Evolutionary conservation across 2,329 filamentous ascomycete species (phyloP).

Genomic region (Pestalotiopsis sp.): DNA sequence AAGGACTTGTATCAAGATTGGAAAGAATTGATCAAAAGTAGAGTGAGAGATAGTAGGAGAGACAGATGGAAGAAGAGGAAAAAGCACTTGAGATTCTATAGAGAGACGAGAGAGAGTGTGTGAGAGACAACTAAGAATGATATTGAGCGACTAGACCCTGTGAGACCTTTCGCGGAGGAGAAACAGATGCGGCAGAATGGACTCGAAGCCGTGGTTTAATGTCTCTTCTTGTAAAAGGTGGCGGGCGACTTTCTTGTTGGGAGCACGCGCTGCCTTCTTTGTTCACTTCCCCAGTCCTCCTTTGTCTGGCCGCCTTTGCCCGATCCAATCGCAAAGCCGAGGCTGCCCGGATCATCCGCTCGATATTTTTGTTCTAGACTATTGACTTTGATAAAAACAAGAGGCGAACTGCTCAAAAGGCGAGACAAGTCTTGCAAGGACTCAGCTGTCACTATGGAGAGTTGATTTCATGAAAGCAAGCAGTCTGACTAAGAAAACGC

Average conservation of each 20-base stretch:
- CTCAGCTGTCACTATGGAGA: neutral
- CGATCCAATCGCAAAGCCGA: neutral
- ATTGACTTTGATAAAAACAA: neutral
- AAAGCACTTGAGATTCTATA: constrained; percentile 11
- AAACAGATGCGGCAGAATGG: constrained; percentile 1
- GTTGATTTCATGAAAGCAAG: neutral
- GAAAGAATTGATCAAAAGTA: neutral
- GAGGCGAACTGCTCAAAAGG: neutral
- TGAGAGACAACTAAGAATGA: constrained; percentile 8
- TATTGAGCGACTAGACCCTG: neutral
- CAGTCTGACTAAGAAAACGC: constrained; percentile 12
- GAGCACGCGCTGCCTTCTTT: neutral
- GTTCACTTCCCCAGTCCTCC: neutral
- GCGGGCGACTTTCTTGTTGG: neutral
- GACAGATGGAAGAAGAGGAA: neutral
- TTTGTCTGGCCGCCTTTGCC: neutral
- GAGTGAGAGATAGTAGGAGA: neutral
- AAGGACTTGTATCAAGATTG: neutral
- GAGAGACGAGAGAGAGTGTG: neutral
- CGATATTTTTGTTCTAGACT: constrained; percentile 8
- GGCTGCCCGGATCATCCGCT: neutral
- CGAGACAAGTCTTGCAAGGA: neutral
- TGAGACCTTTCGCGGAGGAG: neutral
- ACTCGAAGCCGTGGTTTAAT: constrained; percentile 4
- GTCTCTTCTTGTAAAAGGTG: constrained; percentile 5